Conservation (phyloP, 805 yeast genomes). For the Ascoidea rubescens region DNA sequence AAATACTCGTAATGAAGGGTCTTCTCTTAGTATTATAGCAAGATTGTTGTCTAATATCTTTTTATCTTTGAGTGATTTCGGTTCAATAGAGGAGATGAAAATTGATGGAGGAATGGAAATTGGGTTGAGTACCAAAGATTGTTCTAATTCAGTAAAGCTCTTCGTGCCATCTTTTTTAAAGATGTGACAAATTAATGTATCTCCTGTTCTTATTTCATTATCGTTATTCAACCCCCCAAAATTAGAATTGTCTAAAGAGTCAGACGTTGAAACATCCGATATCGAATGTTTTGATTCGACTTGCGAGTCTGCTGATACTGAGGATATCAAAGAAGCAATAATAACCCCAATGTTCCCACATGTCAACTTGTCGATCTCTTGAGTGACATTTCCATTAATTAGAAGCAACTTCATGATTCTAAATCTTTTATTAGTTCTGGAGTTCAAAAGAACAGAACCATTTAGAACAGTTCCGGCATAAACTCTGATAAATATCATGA, state of each 20-base stretch:
- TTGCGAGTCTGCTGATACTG: not conserved
- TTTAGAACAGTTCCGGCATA: slow-evolving; percentile 67
- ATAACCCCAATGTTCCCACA: slow-evolving; percentile 89
- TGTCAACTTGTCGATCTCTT: slow-evolving; percentile 45
- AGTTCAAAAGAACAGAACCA: slow-evolving; percentile 49
- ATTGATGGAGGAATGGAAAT: slow-evolving; percentile 87
- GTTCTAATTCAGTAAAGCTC: slow-evolving; percentile 28
- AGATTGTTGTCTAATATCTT: slow-evolving; percentile 62
- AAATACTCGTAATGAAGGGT: slow-evolving; percentile 68
- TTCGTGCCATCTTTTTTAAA: slow-evolving; percentile 35
- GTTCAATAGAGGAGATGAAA: slow-evolving; percentile 75
- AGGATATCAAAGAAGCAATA: slow-evolving; percentile 33
- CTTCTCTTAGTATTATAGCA: slow-evolving; percentile 59
- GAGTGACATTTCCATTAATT: slow-evolving; percentile 83
- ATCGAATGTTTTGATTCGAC: not conserved
- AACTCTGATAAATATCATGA: slow-evolving; percentile 75
- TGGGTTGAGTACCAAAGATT: slow-evolving; percentile 45
- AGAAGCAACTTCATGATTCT: slow-evolving; percentile 54
- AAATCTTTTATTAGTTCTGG: slow-evolving; percentile 54
- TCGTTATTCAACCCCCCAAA: slow-evolving; percentile 16
- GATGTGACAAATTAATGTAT: slow-evolving; percentile 61
- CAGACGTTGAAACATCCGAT: not conserved
- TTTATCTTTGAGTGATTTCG: slow-evolving; percentile 69
- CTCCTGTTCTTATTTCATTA: slow-evolving; percentile 75
- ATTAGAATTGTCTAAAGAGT: not conserved